These are phyloP conservation scores for Picea mariana DNA, from an alignment of 83 land plant species.

Conservation along the genomic window DNA sequence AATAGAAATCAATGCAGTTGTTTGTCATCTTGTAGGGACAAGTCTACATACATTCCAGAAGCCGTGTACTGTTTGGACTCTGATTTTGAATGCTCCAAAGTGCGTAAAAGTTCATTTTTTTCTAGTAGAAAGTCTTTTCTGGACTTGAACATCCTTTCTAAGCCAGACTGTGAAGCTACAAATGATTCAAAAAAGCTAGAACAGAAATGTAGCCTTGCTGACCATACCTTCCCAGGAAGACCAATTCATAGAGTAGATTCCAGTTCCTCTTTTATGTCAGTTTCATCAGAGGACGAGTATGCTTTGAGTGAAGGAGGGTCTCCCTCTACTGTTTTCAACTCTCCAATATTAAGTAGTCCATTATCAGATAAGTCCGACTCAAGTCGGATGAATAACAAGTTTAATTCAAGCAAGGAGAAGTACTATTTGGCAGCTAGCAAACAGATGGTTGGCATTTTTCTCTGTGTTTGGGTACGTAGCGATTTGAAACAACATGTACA, in stretches of 20 bases:
- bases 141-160: neutral
- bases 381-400: neutral
- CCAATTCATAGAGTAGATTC: slow-evolving; percentile 4
- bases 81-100: neutral
- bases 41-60: neutral
- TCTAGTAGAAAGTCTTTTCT: neutral
- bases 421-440: slow-evolving; percentile 29
- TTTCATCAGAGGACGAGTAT: slow-evolving; percentile 14
- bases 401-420: slow-evolving; percentile 11
- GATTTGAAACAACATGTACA: slow-evolving; percentile 40
- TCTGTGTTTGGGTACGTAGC: slow-evolving; percentile 57
- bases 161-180: neutral
- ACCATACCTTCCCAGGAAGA: neutral
- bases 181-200: neutral
- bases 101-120: neutral
- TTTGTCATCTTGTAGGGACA: neutral
- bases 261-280: neutral
- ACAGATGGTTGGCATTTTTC: slow-evolving; percentile 80
- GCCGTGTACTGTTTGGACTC: neutral
- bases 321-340: neutral
- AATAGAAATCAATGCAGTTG: neutral
- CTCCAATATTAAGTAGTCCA: neutral
- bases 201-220: neutral
- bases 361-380: neutral
- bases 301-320: neutral